These are phyloP conservation scores for Didymella segeticola DNA, from an alignment of 2,329 filamentous ascomycete species.

Conservation along the genomic window DNA sequence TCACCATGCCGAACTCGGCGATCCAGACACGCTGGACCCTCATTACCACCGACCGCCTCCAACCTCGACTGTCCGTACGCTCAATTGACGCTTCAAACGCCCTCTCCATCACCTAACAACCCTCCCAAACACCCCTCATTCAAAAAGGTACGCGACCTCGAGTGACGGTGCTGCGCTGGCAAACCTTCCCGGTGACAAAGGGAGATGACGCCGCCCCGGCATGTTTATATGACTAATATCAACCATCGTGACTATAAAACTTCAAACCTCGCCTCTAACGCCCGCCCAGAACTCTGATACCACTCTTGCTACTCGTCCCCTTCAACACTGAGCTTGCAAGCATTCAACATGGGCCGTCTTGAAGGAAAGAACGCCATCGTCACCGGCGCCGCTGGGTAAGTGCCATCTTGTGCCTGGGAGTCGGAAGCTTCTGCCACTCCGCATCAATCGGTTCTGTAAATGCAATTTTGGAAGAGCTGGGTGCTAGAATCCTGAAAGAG, in stretches of 20 bases:
- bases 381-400: conserved; percentile 86
- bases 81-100: conserved; percentile 15
- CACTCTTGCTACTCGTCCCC: conserved; percentile 2
- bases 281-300: conserved; percentile 12
- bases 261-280: conserved; percentile 20
- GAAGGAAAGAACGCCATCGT: conserved; percentile 75
- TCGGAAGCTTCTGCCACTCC: background rate
- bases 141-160: conserved; percentile 8
- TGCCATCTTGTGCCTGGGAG: conserved; percentile 26
- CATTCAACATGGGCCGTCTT: conserved; percentile 58
- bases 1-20: conserved; percentile 42
- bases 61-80: conserved; percentile 22
- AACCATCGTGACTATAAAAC: conserved; percentile 31
- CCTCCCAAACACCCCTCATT: background rate
- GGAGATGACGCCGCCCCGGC: conserved; percentile 14
- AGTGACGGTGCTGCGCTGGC: conserved; percentile 3
- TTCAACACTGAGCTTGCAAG: conserved; percentile 11
- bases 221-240: conserved; percentile 18
- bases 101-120: background rate
- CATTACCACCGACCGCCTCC: conserved; percentile 13
- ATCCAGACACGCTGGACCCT: conserved; percentile 27
- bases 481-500: background rate
- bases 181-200: conserved; percentile 19
- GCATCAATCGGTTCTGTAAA: background rate
- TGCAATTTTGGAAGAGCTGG: background rate